These are phyloP conservation scores for Phytomonas francai DNA, from an alignment of 208 protist genomes.

Conservation along the genomic window DNA sequence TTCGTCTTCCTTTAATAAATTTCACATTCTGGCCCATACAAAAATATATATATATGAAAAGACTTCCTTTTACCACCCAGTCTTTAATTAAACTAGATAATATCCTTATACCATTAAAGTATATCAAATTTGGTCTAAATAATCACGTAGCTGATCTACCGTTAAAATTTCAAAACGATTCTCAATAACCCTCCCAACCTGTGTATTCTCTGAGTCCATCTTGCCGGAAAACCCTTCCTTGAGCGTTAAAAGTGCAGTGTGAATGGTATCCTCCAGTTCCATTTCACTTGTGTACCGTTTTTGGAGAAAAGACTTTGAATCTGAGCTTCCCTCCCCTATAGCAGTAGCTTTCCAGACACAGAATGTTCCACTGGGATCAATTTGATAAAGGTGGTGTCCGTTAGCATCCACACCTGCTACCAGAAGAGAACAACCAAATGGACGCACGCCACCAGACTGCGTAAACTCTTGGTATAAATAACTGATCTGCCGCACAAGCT, in stretches of 20 bases:
- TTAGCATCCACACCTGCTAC: conserved; percentile 95
- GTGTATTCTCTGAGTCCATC: conserved; percentile 98
- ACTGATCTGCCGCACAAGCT: conserved; percentile 96
- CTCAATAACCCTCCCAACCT: conserved; percentile 96
- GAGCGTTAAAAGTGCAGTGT: conserved; percentile 98
- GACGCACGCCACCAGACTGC: conserved; percentile 98
- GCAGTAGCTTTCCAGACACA: conserved; percentile 99
- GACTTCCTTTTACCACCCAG: background rate
- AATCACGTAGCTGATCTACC: conserved; percentile 74
- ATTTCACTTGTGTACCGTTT: conserved; percentile 98
- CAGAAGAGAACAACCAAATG: conserved; percentile 99
- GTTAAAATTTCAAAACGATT: conserved; percentile 75
- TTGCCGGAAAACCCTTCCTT: conserved; percentile 96
- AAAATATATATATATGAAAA: background rate
- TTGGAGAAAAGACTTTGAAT: conserved; percentile 98
- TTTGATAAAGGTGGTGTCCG: conserved; percentile 97
- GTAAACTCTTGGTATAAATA: conserved; percentile 99
- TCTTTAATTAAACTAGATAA: background rate
- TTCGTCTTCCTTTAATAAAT: background rate
- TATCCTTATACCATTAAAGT: background rate
- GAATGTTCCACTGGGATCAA: conserved; percentile 98
- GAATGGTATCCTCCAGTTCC: conserved; percentile 99
- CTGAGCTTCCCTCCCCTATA: conserved; percentile 97
- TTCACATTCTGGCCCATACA: background rate
- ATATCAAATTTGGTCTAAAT: conserved; percentile 81